Base-by-base conservation (phyloP, 805 yeast species). In the Candida sakaeoensis region DNA sequence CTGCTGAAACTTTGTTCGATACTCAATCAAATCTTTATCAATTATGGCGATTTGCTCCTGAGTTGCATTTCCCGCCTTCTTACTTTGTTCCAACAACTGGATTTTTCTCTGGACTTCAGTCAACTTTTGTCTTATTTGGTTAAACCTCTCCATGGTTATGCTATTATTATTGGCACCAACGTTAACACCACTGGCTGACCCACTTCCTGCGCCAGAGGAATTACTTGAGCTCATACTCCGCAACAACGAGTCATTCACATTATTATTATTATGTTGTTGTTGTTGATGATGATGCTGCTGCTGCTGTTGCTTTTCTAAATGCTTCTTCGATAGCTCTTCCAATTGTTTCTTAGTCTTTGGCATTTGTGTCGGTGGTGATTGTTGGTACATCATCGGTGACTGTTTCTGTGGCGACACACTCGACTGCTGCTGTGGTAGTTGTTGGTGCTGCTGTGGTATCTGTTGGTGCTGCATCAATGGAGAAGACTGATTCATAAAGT, bases 71-170 rank as follows among this genome's bases (percentile, higher is more conserved):
- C 70, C 67, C 15, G 71, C 67, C 14, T 59, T 61, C 44, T 74
- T 75, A 27, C 72, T 68, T 6, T 68, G 68, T 39, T 74, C 77
- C 33, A 80, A 64, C n/a, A 69, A 63, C 12, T 70, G 70, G 45
- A 80, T 60, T 41, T 72, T 75, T 28, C 70, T 63, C 41, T 72
- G 74, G 42, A 75, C 71, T 42, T 72, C 78, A 30, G 64, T 71
- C 8, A 79, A 62, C 30, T 74, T 58, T 8, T 66, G 63, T 45
- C 72, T 65, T 14, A 79, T 66, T 36, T 63, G 68, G 42, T 66
- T 66, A 53, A 65, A 69, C 24, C 61, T 54, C 40, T 69, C 73
- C 13, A 63, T 53, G 2, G 71, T 63, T 7, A 60, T 59, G 1
- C 55, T 52, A 31, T 45, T 54, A 4, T 53, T 43, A 10, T 48